phyloP scores from a whole-genome alignment of 148 eudicot species.

The Chenopodium formosanum region DNA sequence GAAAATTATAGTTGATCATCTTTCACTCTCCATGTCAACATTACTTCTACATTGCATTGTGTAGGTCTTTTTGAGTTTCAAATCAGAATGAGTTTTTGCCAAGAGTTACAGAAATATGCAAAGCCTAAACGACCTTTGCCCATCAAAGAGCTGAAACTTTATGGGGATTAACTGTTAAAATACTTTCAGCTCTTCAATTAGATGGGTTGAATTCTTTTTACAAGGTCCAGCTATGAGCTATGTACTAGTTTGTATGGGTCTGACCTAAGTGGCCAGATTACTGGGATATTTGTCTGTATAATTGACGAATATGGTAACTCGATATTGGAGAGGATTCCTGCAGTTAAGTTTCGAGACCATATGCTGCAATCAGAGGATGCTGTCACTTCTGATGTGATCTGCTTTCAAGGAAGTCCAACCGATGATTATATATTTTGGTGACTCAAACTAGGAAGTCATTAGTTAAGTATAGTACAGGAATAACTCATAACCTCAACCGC shows the following conservation, averaged over 20 bases:
- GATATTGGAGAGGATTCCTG: constrained; percentile 68
- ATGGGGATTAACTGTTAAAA: constrained; percentile 29
- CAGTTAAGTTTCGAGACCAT: constrained; percentile 32
- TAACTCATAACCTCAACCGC: too few relatives aligned
- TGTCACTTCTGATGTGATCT: constrained; percentile 33
- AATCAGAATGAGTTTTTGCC: constrained; percentile 12
- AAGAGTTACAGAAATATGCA: constrained; percentile 82
- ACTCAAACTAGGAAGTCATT: constrained; percentile 48
- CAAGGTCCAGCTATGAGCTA: constrained; percentile 41
- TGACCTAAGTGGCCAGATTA: constrained; percentile 55
- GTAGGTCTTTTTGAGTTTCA: background rate
- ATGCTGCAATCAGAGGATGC: constrained; percentile 24
- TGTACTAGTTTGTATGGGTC: constrained; percentile 79
- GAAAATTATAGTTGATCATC: too few relatives aligned
- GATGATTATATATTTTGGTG: constrained; percentile 74
- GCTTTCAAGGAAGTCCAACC: constrained; percentile 58
- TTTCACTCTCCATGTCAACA: background rate
- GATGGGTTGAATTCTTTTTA: constrained; percentile 44
- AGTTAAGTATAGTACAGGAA: too few relatives aligned
- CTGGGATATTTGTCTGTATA: constrained; percentile 65
- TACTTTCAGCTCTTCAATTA: constrained; percentile 22
- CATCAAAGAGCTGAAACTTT: constrained; percentile 38
- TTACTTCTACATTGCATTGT: background rate
- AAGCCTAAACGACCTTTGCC: constrained; percentile 72
- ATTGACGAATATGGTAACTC: constrained; percentile 78